Evolutionary conservation across 208 protist species (phyloP).

Genomic region (Blechomonas ayalai): DNA sequence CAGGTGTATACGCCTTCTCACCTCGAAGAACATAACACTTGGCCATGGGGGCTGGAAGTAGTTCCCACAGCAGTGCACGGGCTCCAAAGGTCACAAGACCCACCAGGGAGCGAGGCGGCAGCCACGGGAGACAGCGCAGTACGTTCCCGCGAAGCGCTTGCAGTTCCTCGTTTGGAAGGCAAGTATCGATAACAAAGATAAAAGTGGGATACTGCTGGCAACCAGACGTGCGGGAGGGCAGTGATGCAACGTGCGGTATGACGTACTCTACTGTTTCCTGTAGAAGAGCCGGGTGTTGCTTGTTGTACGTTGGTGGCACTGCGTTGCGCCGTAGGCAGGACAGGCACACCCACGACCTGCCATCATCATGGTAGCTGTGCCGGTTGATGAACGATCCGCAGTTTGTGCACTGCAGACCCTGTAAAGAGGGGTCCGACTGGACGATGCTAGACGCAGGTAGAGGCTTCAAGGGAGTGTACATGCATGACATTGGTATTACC

Average conservation of each 20-base stretch:
- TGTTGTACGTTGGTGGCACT: constrained; percentile 27
- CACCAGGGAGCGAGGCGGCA: constrained; percentile 93
- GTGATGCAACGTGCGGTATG: constrained; percentile 15
- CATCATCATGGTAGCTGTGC: constrained; percentile 54
- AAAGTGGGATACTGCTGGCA: constrained; percentile 22
- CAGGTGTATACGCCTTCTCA: constrained; percentile 27
- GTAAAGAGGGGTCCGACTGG: constrained; percentile 22
- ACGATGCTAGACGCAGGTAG: constrained; percentile 40
- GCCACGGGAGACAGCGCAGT: constrained; percentile 83
- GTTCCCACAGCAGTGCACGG: constrained; percentile 81
- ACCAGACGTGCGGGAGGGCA: background rate
- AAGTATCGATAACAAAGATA: constrained; percentile 97
- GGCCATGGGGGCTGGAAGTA: constrained; percentile 43
- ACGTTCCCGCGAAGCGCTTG: constrained; percentile 89
- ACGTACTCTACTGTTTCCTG: constrained; percentile 86
- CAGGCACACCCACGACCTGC: constrained; percentile 72
- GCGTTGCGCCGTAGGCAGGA: constrained; percentile 64
- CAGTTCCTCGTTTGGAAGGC: constrained; percentile 89
- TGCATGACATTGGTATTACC: constrained; percentile 83
- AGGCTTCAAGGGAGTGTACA: constrained; percentile 76
- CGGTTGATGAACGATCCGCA: constrained; percentile 63
- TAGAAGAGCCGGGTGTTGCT: constrained; percentile 52
- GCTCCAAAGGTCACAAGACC: constrained; percentile 97
- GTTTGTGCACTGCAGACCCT: constrained; percentile 31
- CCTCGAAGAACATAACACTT: constrained; percentile 70